Evolutionary conservation across 352 stramenopile genomes (phyloP).

Genomic region (Heterotrichella gracilis): DNA sequence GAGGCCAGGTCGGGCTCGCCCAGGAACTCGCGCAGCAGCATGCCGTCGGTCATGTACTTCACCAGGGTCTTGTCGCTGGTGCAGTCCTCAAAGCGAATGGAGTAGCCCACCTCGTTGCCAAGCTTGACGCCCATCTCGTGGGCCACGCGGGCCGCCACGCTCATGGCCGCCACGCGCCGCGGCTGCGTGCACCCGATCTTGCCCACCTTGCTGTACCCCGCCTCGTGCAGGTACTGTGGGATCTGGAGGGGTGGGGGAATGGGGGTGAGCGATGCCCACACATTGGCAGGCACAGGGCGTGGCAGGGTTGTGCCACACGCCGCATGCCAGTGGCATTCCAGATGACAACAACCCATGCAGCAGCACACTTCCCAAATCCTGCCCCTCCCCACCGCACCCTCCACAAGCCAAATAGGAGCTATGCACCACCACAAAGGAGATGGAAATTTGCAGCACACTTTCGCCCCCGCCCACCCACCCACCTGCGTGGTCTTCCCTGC

Average conservation of each 20-base stretch:
- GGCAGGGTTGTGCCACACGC: too few species aligned
- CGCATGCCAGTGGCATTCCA: too few species aligned
- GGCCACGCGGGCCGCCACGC: constrained; percentile 80
- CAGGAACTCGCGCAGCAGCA: constrained; percentile 90
- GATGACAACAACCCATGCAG: too few species aligned
- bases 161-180: constrained; percentile 88
- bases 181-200: constrained; percentile 68
- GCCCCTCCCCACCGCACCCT: too few species aligned
- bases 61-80: constrained; percentile 78
- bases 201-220: constrained; percentile 66
- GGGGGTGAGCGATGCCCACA: too few species aligned
- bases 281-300: too few species aligned
- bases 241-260: too few species aligned
- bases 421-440: too few species aligned
- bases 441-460: too few species aligned
- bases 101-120: constrained; percentile 83
- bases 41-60: constrained; percentile 98
- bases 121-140: constrained; percentile 88
- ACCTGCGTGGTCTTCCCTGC: constrained; percentile 95
- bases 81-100: constrained; percentile 95
- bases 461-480: too few species aligned
- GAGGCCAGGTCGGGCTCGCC: constrained; percentile 52
- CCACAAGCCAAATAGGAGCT: too few species aligned
- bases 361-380: too few species aligned
- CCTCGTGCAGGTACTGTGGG: constrained; percentile 64